phyloP scores from a whole-genome alignment of 129 eudicot genomes.

The Solidago caesia region DNA sequence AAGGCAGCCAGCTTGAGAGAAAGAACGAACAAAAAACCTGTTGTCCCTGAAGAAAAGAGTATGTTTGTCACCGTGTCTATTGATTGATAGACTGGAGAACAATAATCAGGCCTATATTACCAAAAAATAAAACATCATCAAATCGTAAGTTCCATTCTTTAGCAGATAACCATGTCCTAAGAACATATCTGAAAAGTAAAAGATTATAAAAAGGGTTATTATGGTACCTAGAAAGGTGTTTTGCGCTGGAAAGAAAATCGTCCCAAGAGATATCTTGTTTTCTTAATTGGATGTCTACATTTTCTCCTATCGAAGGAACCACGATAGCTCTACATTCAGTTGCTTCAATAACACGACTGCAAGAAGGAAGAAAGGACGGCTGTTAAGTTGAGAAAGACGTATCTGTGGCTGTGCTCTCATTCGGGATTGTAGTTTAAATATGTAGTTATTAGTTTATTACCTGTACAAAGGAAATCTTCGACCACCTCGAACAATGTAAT shows the following conservation, averaged over 20 bases:
- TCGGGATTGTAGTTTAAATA: too few species aligned
- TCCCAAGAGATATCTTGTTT: constrained; percentile 69
- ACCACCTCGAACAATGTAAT: constrained; percentile 81
- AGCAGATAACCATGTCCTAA: too few species aligned
- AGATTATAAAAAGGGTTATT: background rate
- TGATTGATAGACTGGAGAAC: constrained; percentile 62
- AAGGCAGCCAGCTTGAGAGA: background rate
- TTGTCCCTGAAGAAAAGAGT: constrained; percentile 96
- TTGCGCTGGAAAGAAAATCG: constrained; percentile 50
- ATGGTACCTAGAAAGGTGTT: constrained; percentile 54
- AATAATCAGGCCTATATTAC: constrained; percentile 49
- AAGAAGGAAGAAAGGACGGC: constrained; percentile 15
- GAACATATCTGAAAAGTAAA: background rate
- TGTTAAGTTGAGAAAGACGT: too few species aligned
- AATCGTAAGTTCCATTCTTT: background rate
- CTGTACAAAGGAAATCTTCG: constrained; percentile 87
- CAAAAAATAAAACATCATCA: constrained; percentile 6
- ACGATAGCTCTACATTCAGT: constrained; percentile 54
- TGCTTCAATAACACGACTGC: constrained; percentile 78
- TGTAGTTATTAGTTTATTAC: constrained; percentile 30
- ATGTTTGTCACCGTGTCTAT: constrained; percentile 63
- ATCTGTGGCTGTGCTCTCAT: too few species aligned
- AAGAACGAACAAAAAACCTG: constrained; percentile 47
- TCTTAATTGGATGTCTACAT: constrained; percentile 47
- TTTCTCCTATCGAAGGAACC: constrained; percentile 60